Conservation (phyloP, 2,329 filamentous ascomycete species). For the Cytospora schulzeri region DNA sequence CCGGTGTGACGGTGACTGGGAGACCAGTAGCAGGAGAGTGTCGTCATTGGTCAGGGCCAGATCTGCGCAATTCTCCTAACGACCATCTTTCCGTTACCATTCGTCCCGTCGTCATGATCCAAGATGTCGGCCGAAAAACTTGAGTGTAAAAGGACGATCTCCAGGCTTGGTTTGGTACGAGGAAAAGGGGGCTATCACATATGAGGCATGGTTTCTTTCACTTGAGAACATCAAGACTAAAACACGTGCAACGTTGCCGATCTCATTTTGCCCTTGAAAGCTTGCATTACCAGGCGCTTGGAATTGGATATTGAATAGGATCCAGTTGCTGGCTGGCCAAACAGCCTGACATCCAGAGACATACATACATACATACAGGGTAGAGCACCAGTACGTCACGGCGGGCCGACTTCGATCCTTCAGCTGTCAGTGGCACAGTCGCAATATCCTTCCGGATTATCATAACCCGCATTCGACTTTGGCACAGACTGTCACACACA, state of each 20-base stretch:
- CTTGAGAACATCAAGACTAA: slow-evolving; percentile 4
- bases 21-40: neutral
- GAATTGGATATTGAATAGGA: neutral
- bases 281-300: neutral
- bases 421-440: neutral
- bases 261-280: slow-evolving; percentile 9
- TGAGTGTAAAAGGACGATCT: neutral
- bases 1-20: neutral
- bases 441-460: neutral
- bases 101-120: neutral
- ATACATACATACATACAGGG: neutral
- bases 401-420: neutral
- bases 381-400: neutral
- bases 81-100: neutral
- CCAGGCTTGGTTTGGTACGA: slow-evolving; percentile 8
- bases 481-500: too few relatives aligned
- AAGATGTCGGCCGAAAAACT: neutral
- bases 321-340: neutral
- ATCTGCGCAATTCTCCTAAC: neutral
- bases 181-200: slow-evolving; percentile 2
- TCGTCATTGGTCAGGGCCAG: neutral
- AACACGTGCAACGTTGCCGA: slow-evolving; percentile 11
- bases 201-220: slow-evolving; percentile 8
- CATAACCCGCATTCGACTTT: neutral
- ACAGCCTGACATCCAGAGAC: neutral